Conservation (phyloP, 2,329 filamentous ascomycete species). For the Stylonectria norvegica region DNA sequence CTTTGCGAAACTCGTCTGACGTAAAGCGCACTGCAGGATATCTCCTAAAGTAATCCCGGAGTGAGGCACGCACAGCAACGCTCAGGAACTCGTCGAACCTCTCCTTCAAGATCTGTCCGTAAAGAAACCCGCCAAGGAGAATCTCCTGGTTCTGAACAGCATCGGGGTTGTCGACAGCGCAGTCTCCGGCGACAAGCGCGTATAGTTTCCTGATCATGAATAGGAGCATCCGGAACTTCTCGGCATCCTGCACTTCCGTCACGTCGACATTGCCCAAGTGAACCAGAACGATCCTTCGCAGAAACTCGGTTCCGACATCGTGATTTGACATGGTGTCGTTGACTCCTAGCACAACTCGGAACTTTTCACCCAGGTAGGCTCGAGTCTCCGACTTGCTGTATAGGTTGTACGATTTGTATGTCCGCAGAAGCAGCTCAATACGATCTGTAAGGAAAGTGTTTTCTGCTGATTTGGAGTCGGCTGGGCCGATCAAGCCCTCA, state of each 20-base stretch:
- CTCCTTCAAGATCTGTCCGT: conserved; percentile 94
- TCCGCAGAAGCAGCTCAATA: conserved; percentile 84
- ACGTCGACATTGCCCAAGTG: conserved; percentile 86
- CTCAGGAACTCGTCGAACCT: conserved; percentile 83
- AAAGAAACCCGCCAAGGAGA: conserved; percentile 86
- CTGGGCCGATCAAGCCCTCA: conserved; percentile 80
- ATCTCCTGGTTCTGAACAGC: conserved; percentile 96
- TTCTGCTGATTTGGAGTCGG: conserved; percentile 70
- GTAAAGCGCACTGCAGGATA: conserved; percentile 67
- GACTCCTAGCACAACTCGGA: conserved; percentile 81
- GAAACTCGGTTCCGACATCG: conserved; percentile 85
- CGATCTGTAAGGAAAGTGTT: conserved; percentile 95
- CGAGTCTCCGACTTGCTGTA: conserved; percentile 80
- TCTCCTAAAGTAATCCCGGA: conserved; percentile 57
- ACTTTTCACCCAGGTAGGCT: conserved; percentile 85
- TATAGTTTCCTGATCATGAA: conserved; percentile 98
- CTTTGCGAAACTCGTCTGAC: conserved; percentile 71
- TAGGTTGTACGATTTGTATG: conserved; percentile 86
- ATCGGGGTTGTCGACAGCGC: conserved; percentile 91
- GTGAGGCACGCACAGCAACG: conserved; percentile 46
- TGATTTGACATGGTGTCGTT: conserved; percentile 81
- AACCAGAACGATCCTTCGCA: conserved; percentile 84
- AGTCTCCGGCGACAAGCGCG: conserved; percentile 86
- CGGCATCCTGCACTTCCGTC: conserved; percentile 75
- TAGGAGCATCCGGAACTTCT: conserved; percentile 91